Evolutionary conservation across 305 asterid species (phyloP), one percentile per base, ranked within the genome.

Genomic region (Fraxinus floribunda): DNA sequence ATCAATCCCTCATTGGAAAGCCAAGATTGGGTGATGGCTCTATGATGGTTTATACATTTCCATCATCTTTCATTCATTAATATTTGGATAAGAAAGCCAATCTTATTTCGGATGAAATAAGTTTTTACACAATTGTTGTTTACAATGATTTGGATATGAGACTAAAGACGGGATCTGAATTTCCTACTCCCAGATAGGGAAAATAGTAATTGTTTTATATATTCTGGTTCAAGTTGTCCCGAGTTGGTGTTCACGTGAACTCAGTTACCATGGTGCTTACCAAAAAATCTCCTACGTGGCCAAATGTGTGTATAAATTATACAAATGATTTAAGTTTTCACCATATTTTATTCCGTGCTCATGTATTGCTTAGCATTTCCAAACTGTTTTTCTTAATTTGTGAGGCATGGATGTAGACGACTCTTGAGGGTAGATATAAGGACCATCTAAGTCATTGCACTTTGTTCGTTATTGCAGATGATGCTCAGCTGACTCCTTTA

Each of bases 401-500:
- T 8, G 73, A 24, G 18, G 30, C 30, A 6, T 57, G 18, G 66
- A 57, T 57, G 32, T 66, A 29, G 73, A 66, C 73, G 4, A 9
- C 73, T 66, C 73, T 29, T 11, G 39, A 70, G 20, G 20, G 75
- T 68, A 68, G 70, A 7, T 68, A 5, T 1, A 30, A 29, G 38
- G 75, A 70, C 20, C 39, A 70, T 11, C 18, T 70, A 30, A 70
- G 16, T 70, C 75, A 70, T 71, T 55, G 39, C 55, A 71, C 55
- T 66, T 75, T 75, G 8, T 32, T 32, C 39, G 18, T 78, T 84
- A 75, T 88, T 87, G 86, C 89, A 95, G 99, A 93, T 92, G 91
- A 93, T 80, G 98, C 98, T 84, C 90, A 90, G 86, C 91, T 92
- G 83, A 95, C 97, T 88, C 98, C 99, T 87, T 80, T 95, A 82